These are phyloP conservation scores for Mycena galericulata DNA, from an alignment of 768 basidiomycete species.

Conservation along the genomic window DNA sequence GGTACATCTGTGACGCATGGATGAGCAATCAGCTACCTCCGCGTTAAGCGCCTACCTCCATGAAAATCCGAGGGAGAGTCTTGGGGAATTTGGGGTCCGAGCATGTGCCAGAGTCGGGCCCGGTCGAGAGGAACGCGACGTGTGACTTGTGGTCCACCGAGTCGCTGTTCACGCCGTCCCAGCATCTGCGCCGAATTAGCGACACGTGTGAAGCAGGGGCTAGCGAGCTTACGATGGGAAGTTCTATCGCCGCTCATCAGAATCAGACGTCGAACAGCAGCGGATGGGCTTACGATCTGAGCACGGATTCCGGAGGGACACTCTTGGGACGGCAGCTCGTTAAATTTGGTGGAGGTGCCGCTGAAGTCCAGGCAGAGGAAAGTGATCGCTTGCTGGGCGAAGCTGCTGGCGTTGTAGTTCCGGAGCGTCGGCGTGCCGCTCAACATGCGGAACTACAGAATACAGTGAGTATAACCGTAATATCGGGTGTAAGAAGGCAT, in stretches of 20 bases:
- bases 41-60: constrained; percentile 54
- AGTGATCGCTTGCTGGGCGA: constrained; percentile 52
- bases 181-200: constrained; percentile 63
- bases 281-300: constrained; percentile 54
- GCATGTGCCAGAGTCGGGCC: constrained; percentile 63
- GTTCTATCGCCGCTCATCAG: constrained; percentile 16
- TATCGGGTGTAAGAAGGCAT: constrained; percentile 31
- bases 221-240: constrained; percentile 27
- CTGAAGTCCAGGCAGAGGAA: constrained; percentile 56
- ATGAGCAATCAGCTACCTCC: neutral
- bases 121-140: constrained; percentile 59
- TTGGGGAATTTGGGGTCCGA: constrained; percentile 59
- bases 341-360: constrained; percentile 46
- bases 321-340: constrained; percentile 49
- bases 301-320: constrained; percentile 64
- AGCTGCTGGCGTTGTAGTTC: constrained; percentile 46
- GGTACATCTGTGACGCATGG: constrained; percentile 55
- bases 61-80: constrained; percentile 61
- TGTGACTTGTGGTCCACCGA: constrained; percentile 66
- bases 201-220: neutral
- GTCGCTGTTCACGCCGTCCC: constrained; percentile 66
- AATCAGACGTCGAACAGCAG: neutral
- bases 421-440: constrained; percentile 50
- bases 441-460: constrained; percentile 64
- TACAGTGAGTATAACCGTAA: constrained; percentile 9